These are phyloP conservation scores for Solanum pinnatisectum DNA, from an alignment of 257 asterid genomes.

Conservation along the genomic window DNA sequence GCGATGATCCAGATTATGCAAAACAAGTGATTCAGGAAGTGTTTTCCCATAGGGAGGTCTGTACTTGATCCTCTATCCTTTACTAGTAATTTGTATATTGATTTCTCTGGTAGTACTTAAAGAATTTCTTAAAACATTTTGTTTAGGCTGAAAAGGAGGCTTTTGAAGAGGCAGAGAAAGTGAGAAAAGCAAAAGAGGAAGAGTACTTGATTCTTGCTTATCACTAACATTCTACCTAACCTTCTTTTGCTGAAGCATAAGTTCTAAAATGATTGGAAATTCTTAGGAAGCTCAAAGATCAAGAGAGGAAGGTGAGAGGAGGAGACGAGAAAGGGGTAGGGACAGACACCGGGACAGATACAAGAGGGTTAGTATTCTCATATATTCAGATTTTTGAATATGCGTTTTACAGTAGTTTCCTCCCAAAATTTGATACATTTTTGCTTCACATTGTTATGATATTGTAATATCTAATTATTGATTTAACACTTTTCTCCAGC, in stretches of 20 bases:
- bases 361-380: background rate
- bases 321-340: conserved; percentile 6
- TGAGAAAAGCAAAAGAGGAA: conserved; percentile 9
- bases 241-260: background rate
- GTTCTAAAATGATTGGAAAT: background rate
- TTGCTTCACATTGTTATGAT: background rate
- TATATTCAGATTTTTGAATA: background rate
- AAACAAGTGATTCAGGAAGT: conserved; percentile 9
- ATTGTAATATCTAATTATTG: background rate
- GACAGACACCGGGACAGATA: background rate
- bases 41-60: conserved; percentile 9
- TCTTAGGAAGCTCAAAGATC: conserved; percentile 8
- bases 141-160: conserved; percentile 37
- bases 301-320: conserved; percentile 15
- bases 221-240: background rate
- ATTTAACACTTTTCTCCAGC: conserved; percentile 3
- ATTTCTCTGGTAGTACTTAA: conserved; percentile 1
- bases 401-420: background rate
- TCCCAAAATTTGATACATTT: too few species aligned
- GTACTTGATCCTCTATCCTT: background rate
- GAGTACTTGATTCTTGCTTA: conserved; percentile 10
- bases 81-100: background rate
- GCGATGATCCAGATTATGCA: conserved; percentile 22
- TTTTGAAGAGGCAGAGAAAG: conserved; percentile 18
- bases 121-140: background rate